phyloP scores from a whole-genome alignment of 352 stramenopile genomes.

The Phytophthora kernoviae region DNA sequence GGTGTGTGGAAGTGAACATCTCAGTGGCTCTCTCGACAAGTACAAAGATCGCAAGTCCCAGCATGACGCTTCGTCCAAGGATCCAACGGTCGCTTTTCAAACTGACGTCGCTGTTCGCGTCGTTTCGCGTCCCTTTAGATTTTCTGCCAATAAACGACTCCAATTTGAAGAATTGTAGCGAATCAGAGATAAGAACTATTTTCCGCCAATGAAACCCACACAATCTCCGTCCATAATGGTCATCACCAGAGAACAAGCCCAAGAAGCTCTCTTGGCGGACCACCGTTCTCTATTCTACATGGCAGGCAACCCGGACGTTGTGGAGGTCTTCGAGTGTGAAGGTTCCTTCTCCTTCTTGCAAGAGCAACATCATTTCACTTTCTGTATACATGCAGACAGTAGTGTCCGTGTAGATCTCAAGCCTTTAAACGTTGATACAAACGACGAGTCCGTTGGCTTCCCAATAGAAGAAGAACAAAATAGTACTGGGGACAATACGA shows the following conservation, averaged over 20 bases:
- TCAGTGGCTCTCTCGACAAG: neutral
- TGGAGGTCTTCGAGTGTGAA: conserved; percentile 48
- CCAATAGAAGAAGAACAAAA: neutral
- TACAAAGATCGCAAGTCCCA: conserved; percentile 26
- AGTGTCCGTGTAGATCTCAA: conserved; percentile 35
- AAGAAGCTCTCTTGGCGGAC: neutral
- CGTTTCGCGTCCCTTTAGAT: neutral
- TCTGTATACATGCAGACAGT: conserved; percentile 39
- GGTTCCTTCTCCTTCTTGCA: conserved; percentile 42
- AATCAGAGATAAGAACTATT: neutral
- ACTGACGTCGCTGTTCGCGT: neutral
- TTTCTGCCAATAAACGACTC: neutral
- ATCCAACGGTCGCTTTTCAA: conserved; percentile 18
- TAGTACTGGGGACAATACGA: neutral
- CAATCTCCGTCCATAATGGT: conserved; percentile 2
- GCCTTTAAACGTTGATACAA: conserved; percentile 25
- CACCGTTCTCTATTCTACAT: neutral
- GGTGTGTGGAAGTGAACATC: conserved; percentile 18
- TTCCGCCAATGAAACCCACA: conserved; percentile 14
- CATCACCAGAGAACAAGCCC: neutral
- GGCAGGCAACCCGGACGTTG: conserved; percentile 3
- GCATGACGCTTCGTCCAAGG: conserved; percentile 13
- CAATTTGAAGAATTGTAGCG: no score
- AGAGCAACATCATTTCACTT: conserved; percentile 34
- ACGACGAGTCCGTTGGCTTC: neutral